Evolutionary conservation across 2,329 filamentous ascomycete genomes (phyloP), one percentile per base, ranked within the genome.

Genomic region (Colletotrichum gigasporum): DNA sequence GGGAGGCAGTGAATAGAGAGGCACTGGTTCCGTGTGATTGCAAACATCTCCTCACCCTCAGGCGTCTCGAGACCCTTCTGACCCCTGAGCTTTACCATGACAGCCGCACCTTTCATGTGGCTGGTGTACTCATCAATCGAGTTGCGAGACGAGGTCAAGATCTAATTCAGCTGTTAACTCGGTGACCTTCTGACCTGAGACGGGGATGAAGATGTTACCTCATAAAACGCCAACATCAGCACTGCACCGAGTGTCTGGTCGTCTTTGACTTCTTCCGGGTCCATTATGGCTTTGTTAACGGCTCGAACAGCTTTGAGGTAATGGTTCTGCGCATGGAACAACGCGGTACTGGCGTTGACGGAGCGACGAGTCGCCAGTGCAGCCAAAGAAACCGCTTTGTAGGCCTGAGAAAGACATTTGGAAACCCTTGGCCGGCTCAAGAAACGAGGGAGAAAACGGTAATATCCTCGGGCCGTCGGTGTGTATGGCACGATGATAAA

Each of bases 81-180:
- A 3, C 69, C 68, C 10, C 68, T 61, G 41, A 70, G 63, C 47
- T 67, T 67, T 16, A 70, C 66, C 2, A 70, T 66, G 24, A 69
- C 67, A 32, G 68, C 68, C 11, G 68, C 68, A 26, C 68, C 68
- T 34, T 70, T 70, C 59, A 70, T 67, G 48, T 70, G 68, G 34
- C 68, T 67, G 8, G 64, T 62, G 18, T 70, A 70, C 32, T 68
- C 68, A 1, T 52, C 48, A 11, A 70, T 67, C 14, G 67, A 65
- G 20, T 65, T 42, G 12, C 61, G 62, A 26, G 67, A 66, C 5
- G 66, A 63, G 8, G 64, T 64, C 47, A 70, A 22, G 3, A 67
- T 64, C 68, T 69, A 18, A 2, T 1, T 5, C 2, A 11, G 3
- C 5, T 4, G 11, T 67, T 41, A 66, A 41, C 10, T 10, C 4